Evolutionary conservation across 441 rosid genomes (phyloP), one percentile per base, ranked within the genome.

Genomic region (Melastoma candidum): DNA sequence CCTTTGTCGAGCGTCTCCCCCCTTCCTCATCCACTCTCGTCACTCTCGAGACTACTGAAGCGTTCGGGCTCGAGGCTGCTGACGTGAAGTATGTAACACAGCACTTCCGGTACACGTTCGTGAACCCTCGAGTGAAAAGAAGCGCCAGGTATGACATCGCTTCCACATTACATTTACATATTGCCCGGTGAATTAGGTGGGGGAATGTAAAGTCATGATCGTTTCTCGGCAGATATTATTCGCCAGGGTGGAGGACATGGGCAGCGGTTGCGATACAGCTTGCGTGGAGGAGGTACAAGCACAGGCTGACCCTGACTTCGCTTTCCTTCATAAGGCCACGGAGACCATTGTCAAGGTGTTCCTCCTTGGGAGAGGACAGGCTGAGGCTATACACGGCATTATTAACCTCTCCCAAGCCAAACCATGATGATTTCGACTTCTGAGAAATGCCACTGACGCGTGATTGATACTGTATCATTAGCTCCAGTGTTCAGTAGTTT

Each of bases 221-320:
- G 41, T 36, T 36, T 36, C 41, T 36, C 8, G 41, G 41, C 41
- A 2, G 41, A 59, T 90, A 90, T 54, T 87, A 90, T 56, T 90
- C 98, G 11, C 96, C 96, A 0, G 98, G 96, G 4, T 90, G 98
- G 98, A 68, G 98, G n/a, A 87, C 98, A 11, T 90, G 96, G 96
- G 94, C 90, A 0, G 90, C 96, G 0, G 96, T 90, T 68, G 95
- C 96, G 0, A 75, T 87, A 60, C 98, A 90, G 76, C 68, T 90
- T 54, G 98, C 98, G 6, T 90, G 98, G 96, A 72, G 95, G 47
- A 68, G 98, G 75, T 83, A 85, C 51, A 85, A 65, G 77, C 96
- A 83, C 51, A 73, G 96, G 12, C 57, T 85, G 26, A 82, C 95
- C 6, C 90, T 90, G 49, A 82, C 90, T 25, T 78, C 96, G 0